Conservation (phyloP, 1,139 yeast species). For the Pichia sp. region DNA sequence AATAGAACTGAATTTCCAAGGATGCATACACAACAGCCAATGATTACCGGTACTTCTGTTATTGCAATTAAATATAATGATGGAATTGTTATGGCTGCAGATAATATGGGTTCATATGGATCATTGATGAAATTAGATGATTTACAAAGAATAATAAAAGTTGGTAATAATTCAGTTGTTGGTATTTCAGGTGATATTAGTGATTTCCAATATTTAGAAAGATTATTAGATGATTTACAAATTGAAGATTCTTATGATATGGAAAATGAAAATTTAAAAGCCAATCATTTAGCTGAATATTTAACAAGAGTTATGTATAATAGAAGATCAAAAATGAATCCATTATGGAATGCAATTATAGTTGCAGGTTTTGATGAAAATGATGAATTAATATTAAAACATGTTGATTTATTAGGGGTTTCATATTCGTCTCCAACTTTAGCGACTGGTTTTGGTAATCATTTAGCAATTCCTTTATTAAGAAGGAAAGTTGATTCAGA, state of each 20-base stretch:
- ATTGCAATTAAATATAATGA: conserved; percentile 83
- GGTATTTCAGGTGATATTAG: conserved; percentile 95
- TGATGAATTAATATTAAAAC: conserved; percentile 64
- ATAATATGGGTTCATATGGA: conserved; percentile 89
- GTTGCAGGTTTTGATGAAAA: conserved; percentile 84
- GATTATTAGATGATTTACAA: conserved; percentile 71
- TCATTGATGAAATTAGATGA: conserved; percentile 82
- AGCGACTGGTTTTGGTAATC: conserved; percentile 96
- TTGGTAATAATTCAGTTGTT: conserved; percentile 80
- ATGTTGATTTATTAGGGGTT: conserved; percentile 88
- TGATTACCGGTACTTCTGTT: conserved; percentile 94
- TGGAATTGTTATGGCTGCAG: conserved; percentile 94
- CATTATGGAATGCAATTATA: conserved; percentile 89
- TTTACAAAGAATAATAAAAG: conserved; percentile 75
- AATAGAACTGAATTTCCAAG: conserved; percentile 47
- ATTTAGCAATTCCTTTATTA: conserved; percentile 85
- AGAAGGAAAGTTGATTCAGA: conserved; percentile 80
- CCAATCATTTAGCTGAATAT: conserved; percentile 85
- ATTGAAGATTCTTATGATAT: conserved; percentile 74
- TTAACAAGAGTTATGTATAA: conserved; percentile 76
- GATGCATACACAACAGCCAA: conserved; percentile 88
- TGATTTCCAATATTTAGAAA: conserved; percentile 79
- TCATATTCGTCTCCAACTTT: conserved; percentile 81
- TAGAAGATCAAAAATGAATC: conserved; percentile 89
- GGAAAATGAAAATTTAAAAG: conserved; percentile 64